Evolutionary conservation across 148 eudicot species (phyloP).

Genomic region (Pharnaceum exiguum): DNA sequence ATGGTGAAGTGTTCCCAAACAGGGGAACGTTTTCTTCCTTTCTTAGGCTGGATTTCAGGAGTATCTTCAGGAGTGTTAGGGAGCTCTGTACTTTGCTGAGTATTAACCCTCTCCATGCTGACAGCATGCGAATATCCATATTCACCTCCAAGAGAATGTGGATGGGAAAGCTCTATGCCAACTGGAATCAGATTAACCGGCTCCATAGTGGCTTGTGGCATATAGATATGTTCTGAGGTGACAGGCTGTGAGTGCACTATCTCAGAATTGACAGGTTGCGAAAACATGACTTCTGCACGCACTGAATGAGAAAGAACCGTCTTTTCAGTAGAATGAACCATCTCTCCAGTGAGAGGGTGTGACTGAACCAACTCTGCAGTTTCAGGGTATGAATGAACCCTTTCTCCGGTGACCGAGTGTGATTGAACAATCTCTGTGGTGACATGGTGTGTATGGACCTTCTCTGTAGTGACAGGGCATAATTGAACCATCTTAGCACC

Average conservation of each 20-base stretch:
- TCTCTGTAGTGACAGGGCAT: constrained; percentile 3
- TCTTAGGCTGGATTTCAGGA: constrained; percentile 38
- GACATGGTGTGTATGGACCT: constrained; percentile 10
- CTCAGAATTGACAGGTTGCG: constrained; percentile 17
- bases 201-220: constrained; percentile 14
- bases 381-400: constrained; percentile 4
- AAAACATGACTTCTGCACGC: neutral
- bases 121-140: constrained; percentile 7
- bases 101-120: constrained; percentile 23
- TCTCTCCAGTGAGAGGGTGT: constrained; percentile 12
- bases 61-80: constrained; percentile 16
- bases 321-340: constrained; percentile 6
- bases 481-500: constrained; percentile 3
- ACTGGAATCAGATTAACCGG: constrained; percentile 14
- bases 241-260: constrained; percentile 15
- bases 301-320: neutral
- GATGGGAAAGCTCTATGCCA: constrained; percentile 8
- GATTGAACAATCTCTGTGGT: constrained; percentile 18
- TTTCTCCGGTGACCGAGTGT: constrained; percentile 6
- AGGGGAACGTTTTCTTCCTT: constrained; percentile 59
- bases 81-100: constrained; percentile 19
- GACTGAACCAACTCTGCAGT: constrained; percentile 4
- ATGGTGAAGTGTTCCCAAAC: constrained; percentile 74
- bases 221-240: constrained; percentile 6
- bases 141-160: constrained; percentile 15